phyloP scores from a whole-genome alignment of 306 rosid species.

The Prunus fruticosa region DNA sequence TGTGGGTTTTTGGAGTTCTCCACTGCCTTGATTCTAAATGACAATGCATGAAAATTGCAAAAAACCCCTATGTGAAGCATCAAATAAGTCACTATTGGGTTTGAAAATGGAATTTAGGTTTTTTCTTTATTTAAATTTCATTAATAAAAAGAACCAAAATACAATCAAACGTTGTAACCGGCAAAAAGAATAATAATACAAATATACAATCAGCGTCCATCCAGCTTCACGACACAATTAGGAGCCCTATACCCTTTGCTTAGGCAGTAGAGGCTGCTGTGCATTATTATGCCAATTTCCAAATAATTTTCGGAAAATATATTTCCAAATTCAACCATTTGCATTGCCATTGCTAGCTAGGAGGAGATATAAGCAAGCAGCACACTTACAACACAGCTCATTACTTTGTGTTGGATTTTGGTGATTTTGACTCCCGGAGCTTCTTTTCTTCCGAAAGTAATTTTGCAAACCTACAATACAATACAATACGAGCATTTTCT shows the following conservation, averaged over 20 bases:
- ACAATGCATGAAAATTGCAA: too few species aligned
- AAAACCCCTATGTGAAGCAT: too few species aligned
- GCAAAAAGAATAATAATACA: too few species aligned
- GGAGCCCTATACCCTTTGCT: not conserved
- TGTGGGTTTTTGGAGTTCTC: not conserved
- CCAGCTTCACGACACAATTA: not conserved
- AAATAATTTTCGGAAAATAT: not conserved
- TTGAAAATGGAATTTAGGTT: not conserved
- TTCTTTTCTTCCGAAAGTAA: conserved; percentile 38
- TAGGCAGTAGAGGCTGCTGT: not conserved
- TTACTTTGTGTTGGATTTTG: too few species aligned
- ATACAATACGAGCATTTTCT: too few species aligned
- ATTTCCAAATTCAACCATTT: not conserved
- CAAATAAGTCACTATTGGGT: too few species aligned
- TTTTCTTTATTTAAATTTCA: not conserved
- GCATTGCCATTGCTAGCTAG: too few species aligned
- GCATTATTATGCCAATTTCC: not conserved
- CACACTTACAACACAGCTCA: too few species aligned
- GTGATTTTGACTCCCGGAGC: conserved; percentile 9
- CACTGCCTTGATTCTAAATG: not conserved
- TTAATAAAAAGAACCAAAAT: not conserved
- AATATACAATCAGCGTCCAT: not conserved
- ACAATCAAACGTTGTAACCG: not conserved
- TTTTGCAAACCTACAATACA: conserved; percentile 39
- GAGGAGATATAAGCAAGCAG: not conserved